phyloP scores from a whole-genome alignment of 768 basidiomycete genomes.

The Auricularia heimuer region DNA sequence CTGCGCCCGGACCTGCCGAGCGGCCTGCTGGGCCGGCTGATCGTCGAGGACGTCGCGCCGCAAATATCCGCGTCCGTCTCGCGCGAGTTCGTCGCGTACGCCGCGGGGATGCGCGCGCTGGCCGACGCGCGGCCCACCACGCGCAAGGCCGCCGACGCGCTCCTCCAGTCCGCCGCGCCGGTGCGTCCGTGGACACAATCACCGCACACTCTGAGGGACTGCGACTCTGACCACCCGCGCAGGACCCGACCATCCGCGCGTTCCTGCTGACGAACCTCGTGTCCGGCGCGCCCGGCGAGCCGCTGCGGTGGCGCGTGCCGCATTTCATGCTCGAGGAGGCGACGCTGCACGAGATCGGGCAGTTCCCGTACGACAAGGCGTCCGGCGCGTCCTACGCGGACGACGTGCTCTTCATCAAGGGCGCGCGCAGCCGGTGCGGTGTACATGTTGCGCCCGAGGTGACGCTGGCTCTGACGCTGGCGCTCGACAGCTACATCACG shows the following conservation, averaged over 20 bases:
- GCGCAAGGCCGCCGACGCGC: slow-evolving; percentile 59
- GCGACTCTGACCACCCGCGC: neutral
- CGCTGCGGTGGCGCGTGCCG: slow-evolving; percentile 65
- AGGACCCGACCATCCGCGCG: slow-evolving; percentile 68
- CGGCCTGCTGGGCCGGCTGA: slow-evolving; percentile 41
- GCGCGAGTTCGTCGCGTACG: slow-evolving; percentile 54
- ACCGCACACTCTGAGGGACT: no score
- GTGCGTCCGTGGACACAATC: slow-evolving; percentile 27
- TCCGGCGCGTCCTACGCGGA: slow-evolving; percentile 46
- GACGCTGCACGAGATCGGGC: slow-evolving; percentile 54
- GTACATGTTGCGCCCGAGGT: neutral
- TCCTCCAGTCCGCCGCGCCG: slow-evolving; percentile 51
- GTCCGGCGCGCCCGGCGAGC: slow-evolving; percentile 23
- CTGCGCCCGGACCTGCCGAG: slow-evolving; percentile 34
- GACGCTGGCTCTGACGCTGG: neutral
- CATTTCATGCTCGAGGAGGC: slow-evolving; percentile 51
- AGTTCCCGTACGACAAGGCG: slow-evolving; percentile 62
- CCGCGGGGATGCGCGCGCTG: slow-evolving; percentile 65
- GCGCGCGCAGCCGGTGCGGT: slow-evolving; percentile 60
- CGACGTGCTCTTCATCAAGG: slow-evolving; percentile 66
- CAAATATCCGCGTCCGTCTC: slow-evolving; percentile 41
- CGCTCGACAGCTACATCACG: slow-evolving; percentile 56
- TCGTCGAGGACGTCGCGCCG: slow-evolving; percentile 80
- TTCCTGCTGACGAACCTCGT: slow-evolving; percentile 82
- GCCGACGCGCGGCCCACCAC: slow-evolving; percentile 47